A percentile compares a stretch with the other conserved stretches of the same genome.
These are phyloP conservation scores for Sphaerulina populicola DNA, from an alignment of 2,329 filamentous ascomycete genomes.

Conservation along the genomic window DNA sequence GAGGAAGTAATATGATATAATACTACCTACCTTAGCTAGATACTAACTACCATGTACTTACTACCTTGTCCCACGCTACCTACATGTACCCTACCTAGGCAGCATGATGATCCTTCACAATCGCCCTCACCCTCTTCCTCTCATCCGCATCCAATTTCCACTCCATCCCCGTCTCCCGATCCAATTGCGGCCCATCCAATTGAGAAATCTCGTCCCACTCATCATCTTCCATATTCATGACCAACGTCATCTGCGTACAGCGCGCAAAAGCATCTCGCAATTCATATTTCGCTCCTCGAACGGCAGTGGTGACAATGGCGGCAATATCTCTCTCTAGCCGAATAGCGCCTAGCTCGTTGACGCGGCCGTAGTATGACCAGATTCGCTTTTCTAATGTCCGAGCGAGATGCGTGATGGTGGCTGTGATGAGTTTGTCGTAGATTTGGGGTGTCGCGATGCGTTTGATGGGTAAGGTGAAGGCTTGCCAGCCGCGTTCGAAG, in stretches of 20 bases:
- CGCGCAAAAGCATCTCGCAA: conserved; percentile 68
- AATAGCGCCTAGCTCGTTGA: conserved; percentile 73
- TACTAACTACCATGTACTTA: no score
- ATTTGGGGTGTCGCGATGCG: conserved; percentile 73
- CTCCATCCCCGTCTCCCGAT: conserved; percentile 55
- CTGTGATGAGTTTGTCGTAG: conserved; percentile 66
- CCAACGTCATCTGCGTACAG: conserved; percentile 71
- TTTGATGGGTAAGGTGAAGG: conserved; percentile 73
- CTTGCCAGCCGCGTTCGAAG: conserved; percentile 80
- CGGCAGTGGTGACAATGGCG: conserved; percentile 61
- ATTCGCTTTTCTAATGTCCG: conserved; percentile 79
- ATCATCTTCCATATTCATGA: conserved; percentile 91
- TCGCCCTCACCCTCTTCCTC: conserved; percentile 58
- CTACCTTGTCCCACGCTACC: no score
- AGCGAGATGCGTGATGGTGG: conserved; percentile 66
- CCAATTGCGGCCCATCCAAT: conserved; percentile 41
- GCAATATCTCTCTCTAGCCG: conserved; percentile 77
- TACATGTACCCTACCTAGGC: not conserved
- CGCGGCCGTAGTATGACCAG: conserved; percentile 67
- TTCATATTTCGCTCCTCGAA: conserved; percentile 62
- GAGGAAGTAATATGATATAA: not conserved
- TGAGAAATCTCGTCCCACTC: conserved; percentile 70
- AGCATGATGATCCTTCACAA: conserved; percentile 19
- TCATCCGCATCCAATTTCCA: conserved; percentile 69
- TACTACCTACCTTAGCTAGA: conserved; percentile 3